Evolutionary conservation across 176 grass and related monocot species (phyloP), one percentile per base, ranked within the genome.

Genomic region (Oryza nivara): DNA sequence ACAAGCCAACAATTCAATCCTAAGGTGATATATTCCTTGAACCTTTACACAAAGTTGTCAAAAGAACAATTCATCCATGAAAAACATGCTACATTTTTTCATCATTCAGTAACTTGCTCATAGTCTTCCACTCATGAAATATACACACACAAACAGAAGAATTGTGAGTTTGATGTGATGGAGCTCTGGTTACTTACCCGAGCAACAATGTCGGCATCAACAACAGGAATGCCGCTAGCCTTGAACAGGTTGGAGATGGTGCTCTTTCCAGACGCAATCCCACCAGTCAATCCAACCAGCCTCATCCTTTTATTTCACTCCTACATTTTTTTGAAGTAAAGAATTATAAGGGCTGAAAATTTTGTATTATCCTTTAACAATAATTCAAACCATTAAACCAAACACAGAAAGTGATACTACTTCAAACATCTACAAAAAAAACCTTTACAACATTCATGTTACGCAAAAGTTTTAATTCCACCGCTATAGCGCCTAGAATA

Each of bases 171-270:
- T 61, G 56, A 61, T 61, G 9, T 61, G 56, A 61, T 61, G 19
- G 54, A 61, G 20, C 20, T n/a, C 7, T 56, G 52, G 30, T 5
- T 70, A 61, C 64, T 73, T 89, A 98, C 96, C 49, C 93, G 89
- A 30, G 96, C 89, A 14, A 98, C 83, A 32, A 94, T 10, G 77
- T 98, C 96, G 2, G 93, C 93, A 9, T 98, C 93, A 8, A 95
- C 91, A 3, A 98, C 83, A 1, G 91, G 89, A 79, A 98, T 9
- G 30, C 89, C 91, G n/a, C 79, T 19, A 38, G 90, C 86, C 78
- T 85, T 95, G 86, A 98, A 98, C 58, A 95, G 93, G 70, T 70
- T 79, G 74, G 96, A 98, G 43, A 98, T 66, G 0, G 96, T 98
- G 89, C 93, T 95, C 91, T 98, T 98, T 43, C 95, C 92, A 0